Evolutionary conservation across 106 monocot genomes (phyloP).

Genomic region (Allium fistulosum): DNA sequence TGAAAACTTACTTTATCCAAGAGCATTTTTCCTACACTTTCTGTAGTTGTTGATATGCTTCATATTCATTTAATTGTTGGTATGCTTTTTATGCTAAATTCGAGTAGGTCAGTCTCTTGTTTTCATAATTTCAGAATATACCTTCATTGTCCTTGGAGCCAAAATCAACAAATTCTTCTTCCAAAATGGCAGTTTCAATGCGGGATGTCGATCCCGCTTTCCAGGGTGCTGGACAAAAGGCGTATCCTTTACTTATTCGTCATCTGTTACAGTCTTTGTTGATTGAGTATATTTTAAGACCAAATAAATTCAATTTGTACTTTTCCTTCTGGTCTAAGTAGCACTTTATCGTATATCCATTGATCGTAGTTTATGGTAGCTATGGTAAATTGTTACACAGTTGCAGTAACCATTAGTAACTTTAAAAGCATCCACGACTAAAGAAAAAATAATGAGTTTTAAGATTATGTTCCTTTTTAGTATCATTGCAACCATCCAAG

Average conservation of each 20-base stretch:
- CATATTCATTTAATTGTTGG: not conserved
- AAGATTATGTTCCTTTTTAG: too few species aligned
- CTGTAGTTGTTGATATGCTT: not conserved
- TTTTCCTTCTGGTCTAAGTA: too few species aligned
- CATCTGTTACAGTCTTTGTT: not conserved
- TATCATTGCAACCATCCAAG: too few species aligned
- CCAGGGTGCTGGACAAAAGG: conserved; percentile 83
- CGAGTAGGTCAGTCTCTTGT: not conserved
- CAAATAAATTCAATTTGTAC: too few species aligned
- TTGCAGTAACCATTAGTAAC: too few species aligned
- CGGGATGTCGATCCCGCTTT: conserved; percentile 61
- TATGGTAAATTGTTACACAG: too few species aligned
- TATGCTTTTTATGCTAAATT: not conserved
- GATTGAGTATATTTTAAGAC: too few species aligned
- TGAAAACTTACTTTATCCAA: not conserved
- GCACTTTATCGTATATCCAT: too few species aligned
- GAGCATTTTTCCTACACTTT: not conserved
- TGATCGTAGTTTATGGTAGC: too few species aligned
- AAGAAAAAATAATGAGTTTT: too few species aligned
- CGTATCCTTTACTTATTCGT: conserved; percentile 55
- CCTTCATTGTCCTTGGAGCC: conserved; percentile 23
- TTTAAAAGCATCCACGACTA: too few species aligned
- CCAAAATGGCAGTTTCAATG: conserved; percentile 78
- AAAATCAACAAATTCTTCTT: conserved; percentile 19
- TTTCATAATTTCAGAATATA: conserved; percentile 15